Base-by-base conservation (phyloP, 257 asterid genomes). In the Solanum sparsipilum region DNA sequence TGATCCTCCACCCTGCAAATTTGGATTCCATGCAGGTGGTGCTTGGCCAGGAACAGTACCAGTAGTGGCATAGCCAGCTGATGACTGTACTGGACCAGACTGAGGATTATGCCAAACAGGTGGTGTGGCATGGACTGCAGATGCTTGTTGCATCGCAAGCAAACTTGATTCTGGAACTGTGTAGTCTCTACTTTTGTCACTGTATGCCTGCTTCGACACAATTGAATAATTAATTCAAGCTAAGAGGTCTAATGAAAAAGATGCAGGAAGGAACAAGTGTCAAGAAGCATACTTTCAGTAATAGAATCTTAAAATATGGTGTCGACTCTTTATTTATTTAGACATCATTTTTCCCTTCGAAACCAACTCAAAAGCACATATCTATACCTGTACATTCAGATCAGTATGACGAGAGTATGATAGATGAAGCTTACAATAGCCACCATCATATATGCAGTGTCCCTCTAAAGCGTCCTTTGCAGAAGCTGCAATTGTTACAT, bases 371-470 rank as follows among this genome's bases (percentile, higher is more conserved):
- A 39, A 86, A 90, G 91, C 88, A 87, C 88, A 92, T 88, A 87
- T 91, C 39, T 88, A 93, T 96, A 94, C 98, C 98, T 96, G 95
- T 63, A 94, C 92, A 92, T 90, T 94, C 96, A 96, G 98, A 94
- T 96, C 98, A 93, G 98, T 93, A 93, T 96, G 98, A 94, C 96
- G 96, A 94, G 98, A 96, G 96, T 91, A 94, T 93, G 98, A 93
- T 93, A 94, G 94, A 93, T 96, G 98, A 95, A 94, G 96, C 98
- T 94, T 96, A 96, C 98, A 96, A 91, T 94, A 96, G 98, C 98
- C 98, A 90, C 98, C 98, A 86, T 96, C 98, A 94, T 94, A 94
- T 84, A 96, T 96, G 96, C 98, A 94, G 90, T 96, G 98, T 75
- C 98, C 98, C 91, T 94, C 98, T 87, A 96, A 91, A 39, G 98